Conservation (phyloP, 1,139 yeast species). For the Tardiomyces digboiensis region DNA sequence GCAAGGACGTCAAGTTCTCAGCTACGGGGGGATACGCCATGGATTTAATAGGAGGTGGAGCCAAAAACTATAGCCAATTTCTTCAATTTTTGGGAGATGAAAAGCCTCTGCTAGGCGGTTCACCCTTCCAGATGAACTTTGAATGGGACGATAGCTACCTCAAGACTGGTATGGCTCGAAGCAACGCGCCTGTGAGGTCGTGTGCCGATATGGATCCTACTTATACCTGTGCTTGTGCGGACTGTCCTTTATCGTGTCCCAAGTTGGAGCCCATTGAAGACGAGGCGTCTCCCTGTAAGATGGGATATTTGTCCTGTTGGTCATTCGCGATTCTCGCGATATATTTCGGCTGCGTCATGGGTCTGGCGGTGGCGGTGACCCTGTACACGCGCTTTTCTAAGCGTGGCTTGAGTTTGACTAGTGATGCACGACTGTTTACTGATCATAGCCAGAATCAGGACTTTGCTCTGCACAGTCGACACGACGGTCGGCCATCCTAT, state of each 20-base stretch:
- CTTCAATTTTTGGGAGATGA: slow-evolving; percentile 89
- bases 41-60: slow-evolving; percentile 98
- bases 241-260: slow-evolving; percentile 80
- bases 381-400: not conserved
- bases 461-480: not conserved
- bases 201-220: slow-evolving; percentile 48
- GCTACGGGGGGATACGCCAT: slow-evolving; percentile 96
- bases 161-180: slow-evolving; percentile 20
- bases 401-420: not conserved
- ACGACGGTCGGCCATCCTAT: not conserved
- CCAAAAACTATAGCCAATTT: slow-evolving; percentile 59
- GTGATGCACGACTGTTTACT: not conserved
- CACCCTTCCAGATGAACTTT: slow-evolving; percentile 90
- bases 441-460: not conserved
- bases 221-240: slow-evolving; percentile 74
- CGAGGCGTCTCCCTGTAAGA: slow-evolving; percentile 31
- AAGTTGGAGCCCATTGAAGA: slow-evolving; percentile 29
- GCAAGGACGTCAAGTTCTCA: slow-evolving; percentile 82
- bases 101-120: slow-evolving; percentile 87
- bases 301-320: slow-evolving; percentile 64
- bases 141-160: slow-evolving; percentile 35
- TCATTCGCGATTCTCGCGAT: slow-evolving; percentile 50
- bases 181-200: slow-evolving; percentile 31
- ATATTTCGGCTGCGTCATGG: slow-evolving; percentile 33
- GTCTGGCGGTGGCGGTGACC: not conserved